Evolutionary conservation across 768 basidiomycete genomes (phyloP).

Genomic region (Phlegmacium glaucopus): DNA sequence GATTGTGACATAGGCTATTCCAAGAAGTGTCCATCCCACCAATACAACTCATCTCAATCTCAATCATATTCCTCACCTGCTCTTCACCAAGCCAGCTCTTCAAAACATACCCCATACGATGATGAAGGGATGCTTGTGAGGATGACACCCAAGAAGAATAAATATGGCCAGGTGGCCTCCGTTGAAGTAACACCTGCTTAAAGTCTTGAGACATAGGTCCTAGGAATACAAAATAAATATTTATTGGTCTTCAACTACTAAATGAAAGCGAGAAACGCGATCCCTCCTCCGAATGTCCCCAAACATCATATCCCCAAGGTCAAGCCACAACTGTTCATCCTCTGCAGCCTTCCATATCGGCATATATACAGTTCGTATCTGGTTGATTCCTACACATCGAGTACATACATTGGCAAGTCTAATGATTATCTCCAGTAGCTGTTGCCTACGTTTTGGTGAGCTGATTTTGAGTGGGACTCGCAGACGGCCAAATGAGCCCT

Average conservation of each 20-base stretch:
- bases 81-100: not conserved
- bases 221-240: not conserved
- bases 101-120: not conserved
- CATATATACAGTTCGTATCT: constrained; percentile 39
- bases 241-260: constrained; percentile 16
- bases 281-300: constrained; percentile 27
- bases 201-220: not conserved
- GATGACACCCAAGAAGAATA: not conserved
- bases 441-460: constrained; percentile 13
- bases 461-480: constrained; percentile 32
- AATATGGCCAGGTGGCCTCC: not conserved
- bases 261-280: constrained; percentile 29
- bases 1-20: not conserved
- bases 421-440: constrained; percentile 32
- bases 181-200: not conserved
- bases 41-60: not conserved
- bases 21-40: not conserved
- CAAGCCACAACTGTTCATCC: constrained; percentile 29
- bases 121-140: not conserved
- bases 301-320: constrained; percentile 36
- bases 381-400: constrained; percentile 33
- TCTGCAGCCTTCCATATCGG: constrained; percentile 32
- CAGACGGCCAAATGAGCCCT: constrained; percentile 39
- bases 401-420: constrained; percentile 33
- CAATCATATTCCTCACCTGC: not conserved